Conservation (phyloP, 1,284 basidiomycete genomes). For the Ustilago esculenta region DNA sequence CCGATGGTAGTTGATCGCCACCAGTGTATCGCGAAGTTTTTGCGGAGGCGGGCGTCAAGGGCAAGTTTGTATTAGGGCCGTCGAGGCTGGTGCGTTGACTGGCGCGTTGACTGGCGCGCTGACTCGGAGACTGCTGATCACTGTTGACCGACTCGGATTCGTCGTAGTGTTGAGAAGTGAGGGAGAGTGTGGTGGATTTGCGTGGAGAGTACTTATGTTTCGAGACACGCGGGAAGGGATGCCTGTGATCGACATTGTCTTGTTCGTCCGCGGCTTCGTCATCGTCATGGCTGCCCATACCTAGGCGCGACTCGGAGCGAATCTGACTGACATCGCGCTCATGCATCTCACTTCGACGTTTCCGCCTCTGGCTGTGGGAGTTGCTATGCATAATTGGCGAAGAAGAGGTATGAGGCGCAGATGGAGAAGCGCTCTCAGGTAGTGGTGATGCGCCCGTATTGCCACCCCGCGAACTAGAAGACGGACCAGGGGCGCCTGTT, state of each 20-base stretch:
- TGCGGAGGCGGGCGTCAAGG: conserved; percentile 9
- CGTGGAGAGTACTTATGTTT: conserved; percentile 44
- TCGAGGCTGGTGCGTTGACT: background rate
- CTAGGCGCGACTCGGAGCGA: conserved; percentile 48
- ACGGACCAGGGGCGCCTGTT: too few species aligned
- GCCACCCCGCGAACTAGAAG: too few species aligned
- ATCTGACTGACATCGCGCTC: conserved; percentile 52
- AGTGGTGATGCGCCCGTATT: background rate
- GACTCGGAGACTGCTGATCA: background rate
- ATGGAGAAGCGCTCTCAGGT: conserved; percentile 6
- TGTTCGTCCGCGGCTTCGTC: conserved; percentile 8
- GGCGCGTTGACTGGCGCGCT: too few species aligned
- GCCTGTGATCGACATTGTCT: conserved; percentile 1
- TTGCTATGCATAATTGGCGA: conserved; percentile 5
- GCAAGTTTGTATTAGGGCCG: background rate
- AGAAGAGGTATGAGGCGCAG: conserved; percentile 17
- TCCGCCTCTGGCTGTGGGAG: conserved; percentile 22
- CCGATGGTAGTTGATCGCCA: conserved; percentile 14
- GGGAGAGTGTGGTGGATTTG: conserved; percentile 33
- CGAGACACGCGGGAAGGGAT: conserved; percentile 17
- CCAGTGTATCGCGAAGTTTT: conserved; percentile 17
- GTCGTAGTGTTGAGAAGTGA: conserved; percentile 16
- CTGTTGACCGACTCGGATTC: background rate
- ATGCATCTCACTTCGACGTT: conserved; percentile 45
- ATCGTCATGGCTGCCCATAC: conserved; percentile 15